Base-by-base conservation (phyloP, 2,329 filamentous ascomycete genomes). In the Claviceps sp. region DNA sequence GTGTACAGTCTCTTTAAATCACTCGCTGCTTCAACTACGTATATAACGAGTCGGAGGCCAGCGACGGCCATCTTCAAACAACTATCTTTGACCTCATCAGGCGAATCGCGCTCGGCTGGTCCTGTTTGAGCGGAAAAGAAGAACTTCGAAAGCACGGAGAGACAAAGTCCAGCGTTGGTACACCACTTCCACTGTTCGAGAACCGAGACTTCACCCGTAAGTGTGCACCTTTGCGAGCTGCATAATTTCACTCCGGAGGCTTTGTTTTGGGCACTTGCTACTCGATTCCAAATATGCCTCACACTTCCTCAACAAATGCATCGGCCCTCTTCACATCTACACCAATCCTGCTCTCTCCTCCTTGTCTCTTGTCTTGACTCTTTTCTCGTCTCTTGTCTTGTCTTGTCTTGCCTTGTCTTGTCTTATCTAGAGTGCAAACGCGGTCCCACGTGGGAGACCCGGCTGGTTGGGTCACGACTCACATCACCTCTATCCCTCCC, bases 391-490 rank as follows among this genome's bases (percentile, higher is more conserved):
- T n/a, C 16, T 6, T n/a, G 38, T n/a, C 14, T 40, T n/a, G 38
- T 40, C 38, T 40, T 40, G 38, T 8, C n/a, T 40, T 40, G n/a
- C n/a, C 14, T 9, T 34, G 9, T 34, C n/a, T 40, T 40, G 7
- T 40, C 14, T 11, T 34, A 34, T 34, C 30, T 34, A 34, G 8
- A 34, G 30, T 34, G 9, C 30, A 44, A 6, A 46, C 26, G 44
- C n/a, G 30, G 46, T 51, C 51, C 51, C 51, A 53, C 45, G 51
- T 51, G 51, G 51, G 44, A 34, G 53, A 51, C 9, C 46, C 51
- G 45, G n/a, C 49, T 30, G 37, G 54, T 42, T 40, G 48, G 51
- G 51, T 9, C 26, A 30, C 26, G 8, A 30, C 26, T 55, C 41
- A 42, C 48, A 55, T 51, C 47, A 53, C 48, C 37, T 41, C 43